Evolutionary conservation across 2,329 filamentous ascomycete species (phyloP).

Genomic region (Pestalotiopsis sp.): DNA sequence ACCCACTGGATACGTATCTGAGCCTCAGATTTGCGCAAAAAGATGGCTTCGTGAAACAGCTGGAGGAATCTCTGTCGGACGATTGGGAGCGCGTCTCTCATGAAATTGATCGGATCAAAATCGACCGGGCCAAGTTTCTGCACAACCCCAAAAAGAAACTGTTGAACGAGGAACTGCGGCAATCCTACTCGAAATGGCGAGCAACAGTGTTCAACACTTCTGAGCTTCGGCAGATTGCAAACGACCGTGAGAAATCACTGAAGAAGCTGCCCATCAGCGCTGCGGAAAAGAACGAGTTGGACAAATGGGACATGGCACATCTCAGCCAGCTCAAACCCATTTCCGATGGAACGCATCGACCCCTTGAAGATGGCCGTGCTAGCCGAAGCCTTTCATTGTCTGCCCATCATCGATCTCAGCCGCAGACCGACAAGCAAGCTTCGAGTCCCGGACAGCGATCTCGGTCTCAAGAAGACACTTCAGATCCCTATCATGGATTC

Average conservation of each 20-base stretch:
- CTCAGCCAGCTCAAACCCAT: neutral
- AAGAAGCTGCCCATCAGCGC: neutral
- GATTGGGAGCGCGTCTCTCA: neutral
- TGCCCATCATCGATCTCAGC: neutral
- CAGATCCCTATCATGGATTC: slow-evolving; percentile 7
- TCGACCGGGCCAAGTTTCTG: neutral
- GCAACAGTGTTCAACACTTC: neutral
- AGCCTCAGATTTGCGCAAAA: neutral
- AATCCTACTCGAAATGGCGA: neutral
- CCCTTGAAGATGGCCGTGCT: neutral
- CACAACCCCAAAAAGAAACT: neutral
- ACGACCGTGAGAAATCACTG: neutral
- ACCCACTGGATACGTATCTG: neutral
- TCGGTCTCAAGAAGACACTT: neutral
- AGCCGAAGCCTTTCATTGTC: neutral
- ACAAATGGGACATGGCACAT: neutral
- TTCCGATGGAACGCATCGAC: neutral
- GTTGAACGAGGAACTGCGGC: neutral
- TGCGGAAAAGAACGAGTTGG: neutral
- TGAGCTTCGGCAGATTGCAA: neutral
- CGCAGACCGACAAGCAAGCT: neutral
- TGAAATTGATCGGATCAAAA: neutral
- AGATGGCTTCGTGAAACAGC: neutral
- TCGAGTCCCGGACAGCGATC: neutral
- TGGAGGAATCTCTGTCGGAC: neutral